Percentiles rank a stretch among this genome's conserved stretches.
Conservation (phyloP, 2,329 filamentous ascomycete genomes). For the Fusarium beomiforme region DNA sequence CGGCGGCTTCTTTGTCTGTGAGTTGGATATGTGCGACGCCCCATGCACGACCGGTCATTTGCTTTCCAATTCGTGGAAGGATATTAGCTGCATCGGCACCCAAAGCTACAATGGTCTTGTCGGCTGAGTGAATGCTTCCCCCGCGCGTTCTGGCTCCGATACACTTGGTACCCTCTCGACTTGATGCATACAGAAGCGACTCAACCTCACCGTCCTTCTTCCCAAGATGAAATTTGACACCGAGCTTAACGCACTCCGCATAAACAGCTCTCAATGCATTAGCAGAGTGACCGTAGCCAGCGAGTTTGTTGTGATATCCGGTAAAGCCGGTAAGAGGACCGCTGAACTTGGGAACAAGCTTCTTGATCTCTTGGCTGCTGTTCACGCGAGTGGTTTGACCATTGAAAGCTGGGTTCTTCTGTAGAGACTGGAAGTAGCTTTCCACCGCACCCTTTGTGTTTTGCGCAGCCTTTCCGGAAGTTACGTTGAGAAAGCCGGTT, state of each 20-base stretch:
- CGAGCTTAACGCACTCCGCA: slow-evolving; percentile 19
- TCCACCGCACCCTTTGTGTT: slow-evolving; percentile 22
- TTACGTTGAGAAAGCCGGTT: slow-evolving; percentile 29
- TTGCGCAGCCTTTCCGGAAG: slow-evolving; percentile 10
- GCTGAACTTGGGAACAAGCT: slow-evolving; percentile 19
- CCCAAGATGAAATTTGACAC: slow-evolving; percentile 17
- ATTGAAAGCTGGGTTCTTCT: slow-evolving; percentile 24
- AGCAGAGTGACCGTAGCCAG: slow-evolving; percentile 20
- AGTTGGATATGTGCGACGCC: slow-evolving; percentile 27
- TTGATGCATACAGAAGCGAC: slow-evolving; percentile 12
- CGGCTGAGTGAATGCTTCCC: slow-evolving; percentile 14
- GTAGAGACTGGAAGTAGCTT: slow-evolving; percentile 17
- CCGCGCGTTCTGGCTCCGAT: slow-evolving; percentile 11
- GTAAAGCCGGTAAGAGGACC: slow-evolving; percentile 14
- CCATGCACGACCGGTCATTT: slow-evolving; percentile 27
- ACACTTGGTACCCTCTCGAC: slow-evolving; percentile 11
- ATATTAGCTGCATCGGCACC: slow-evolving; percentile 20
- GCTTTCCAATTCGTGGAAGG: slow-evolving; percentile 16
- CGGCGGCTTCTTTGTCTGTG: slow-evolving; percentile 11
- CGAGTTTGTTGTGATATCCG: slow-evolving; percentile 26
- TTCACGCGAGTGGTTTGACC: slow-evolving; percentile 12
- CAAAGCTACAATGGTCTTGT: slow-evolving; percentile 18
- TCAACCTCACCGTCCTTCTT: slow-evolving; percentile 17
- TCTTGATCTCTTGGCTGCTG: slow-evolving; percentile 8
- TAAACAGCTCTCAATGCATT: slow-evolving; percentile 25